phyloP scores from a whole-genome alignment of 306 rosid genomes.

The Astragalus glycyphyllos region DNA sequence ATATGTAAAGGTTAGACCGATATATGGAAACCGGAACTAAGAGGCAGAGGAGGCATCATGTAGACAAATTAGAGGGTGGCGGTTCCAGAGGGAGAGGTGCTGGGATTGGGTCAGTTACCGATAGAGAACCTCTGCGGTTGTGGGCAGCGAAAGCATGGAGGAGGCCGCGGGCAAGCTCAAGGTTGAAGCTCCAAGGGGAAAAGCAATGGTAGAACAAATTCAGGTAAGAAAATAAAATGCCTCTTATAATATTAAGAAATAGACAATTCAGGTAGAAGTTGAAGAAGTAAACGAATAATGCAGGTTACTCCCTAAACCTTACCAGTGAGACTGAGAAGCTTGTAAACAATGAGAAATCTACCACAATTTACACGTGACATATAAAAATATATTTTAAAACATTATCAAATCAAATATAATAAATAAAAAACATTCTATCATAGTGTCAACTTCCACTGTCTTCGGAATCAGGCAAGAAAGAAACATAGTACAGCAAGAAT shows the following conservation, averaged over 20 bases:
- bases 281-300: neutral
- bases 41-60: no score
- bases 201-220: no score
- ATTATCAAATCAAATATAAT: neutral
- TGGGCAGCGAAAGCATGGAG: no score
- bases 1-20: no score
- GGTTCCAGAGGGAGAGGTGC: no score
- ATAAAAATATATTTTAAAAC: neutral
- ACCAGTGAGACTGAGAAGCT: neutral
- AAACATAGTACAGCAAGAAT: neutral
- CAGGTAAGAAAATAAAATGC: no score
- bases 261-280: neutral
- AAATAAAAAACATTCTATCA: neutral
- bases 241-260: neutral
- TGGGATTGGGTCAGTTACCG: no score
- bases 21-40: no score
- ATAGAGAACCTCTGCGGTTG: no score
- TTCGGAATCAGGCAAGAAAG: conserved; percentile 1
- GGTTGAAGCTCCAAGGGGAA: no score
- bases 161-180: no score
- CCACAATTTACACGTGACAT: neutral
- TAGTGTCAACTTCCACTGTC: neutral
- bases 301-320: neutral
- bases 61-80: no score
- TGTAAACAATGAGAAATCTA: neutral